Evolutionary conservation across 2,329 filamentous ascomycete genomes (phyloP).

Genomic region (Pseudopyrenochaeta lycopersici): DNA sequence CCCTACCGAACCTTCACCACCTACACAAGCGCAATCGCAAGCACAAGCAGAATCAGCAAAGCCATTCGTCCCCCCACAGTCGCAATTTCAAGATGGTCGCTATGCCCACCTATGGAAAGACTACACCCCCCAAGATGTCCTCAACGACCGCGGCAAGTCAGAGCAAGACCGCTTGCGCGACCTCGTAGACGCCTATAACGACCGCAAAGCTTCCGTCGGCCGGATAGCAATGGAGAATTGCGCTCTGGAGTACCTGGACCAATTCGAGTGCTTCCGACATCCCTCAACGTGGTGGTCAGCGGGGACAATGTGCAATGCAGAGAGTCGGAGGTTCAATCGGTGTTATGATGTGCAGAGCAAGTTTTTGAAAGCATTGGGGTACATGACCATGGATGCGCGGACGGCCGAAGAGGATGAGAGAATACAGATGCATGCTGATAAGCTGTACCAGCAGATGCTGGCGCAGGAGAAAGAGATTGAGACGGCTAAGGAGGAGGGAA

Average conservation of each 20-base stretch:
- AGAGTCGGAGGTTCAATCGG: slow-evolving; percentile 80
- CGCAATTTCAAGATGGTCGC: slow-evolving; percentile 73
- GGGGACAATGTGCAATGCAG: slow-evolving; percentile 80
- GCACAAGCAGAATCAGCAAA: slow-evolving; percentile 28
- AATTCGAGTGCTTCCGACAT: slow-evolving; percentile 81
- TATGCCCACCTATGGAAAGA: slow-evolving; percentile 93
- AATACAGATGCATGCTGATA: slow-evolving; percentile 94
- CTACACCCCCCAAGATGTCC: slow-evolving; percentile 76
- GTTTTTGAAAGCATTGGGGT: slow-evolving; percentile 90
- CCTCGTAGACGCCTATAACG: slow-evolving; percentile 84
- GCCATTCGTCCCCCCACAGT: slow-evolving; percentile 59
- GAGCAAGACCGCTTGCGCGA: slow-evolving; percentile 83
- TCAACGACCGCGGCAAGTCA: slow-evolving; percentile 74
- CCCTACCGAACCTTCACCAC: slow-evolving; percentile 23
- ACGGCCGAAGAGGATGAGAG: slow-evolving; percentile 78
- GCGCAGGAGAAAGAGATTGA: slow-evolving; percentile 80
- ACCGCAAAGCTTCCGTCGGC: slow-evolving; percentile 79
- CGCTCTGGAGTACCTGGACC: slow-evolving; percentile 82
- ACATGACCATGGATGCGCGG: slow-evolving; percentile 73
- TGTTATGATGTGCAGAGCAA: slow-evolving; percentile 93
- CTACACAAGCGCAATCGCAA: slow-evolving; percentile 11
- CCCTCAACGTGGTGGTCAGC: slow-evolving; percentile 71
- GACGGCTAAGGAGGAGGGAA: slow-evolving; percentile 68
- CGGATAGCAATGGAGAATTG: slow-evolving; percentile 92
- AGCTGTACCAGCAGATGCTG: slow-evolving; percentile 86